phyloP scores from a whole-genome alignment of 768 basidiomycete species.

The Mycena latifolia region DNA sequence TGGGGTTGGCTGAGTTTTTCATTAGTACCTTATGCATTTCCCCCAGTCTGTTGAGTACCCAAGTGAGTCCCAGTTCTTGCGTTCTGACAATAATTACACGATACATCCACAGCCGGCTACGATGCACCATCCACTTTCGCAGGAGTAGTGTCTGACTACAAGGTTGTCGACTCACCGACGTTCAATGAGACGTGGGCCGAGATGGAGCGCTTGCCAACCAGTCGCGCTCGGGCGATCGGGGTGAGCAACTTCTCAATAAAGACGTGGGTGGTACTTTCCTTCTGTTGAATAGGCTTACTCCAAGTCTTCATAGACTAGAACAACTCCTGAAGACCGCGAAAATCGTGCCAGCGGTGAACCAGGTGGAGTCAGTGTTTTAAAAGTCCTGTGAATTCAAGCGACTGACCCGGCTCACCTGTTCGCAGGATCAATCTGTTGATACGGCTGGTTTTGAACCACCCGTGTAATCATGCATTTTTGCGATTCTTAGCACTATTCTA shows the following conservation, averaged over 20 bases:
- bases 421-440: no score
- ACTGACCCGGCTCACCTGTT: no score
- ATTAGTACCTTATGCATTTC: constrained; percentile 66
- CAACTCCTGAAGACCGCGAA: constrained; percentile 56
- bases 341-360: constrained; percentile 60
- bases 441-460: no score
- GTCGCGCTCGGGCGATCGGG: constrained; percentile 63
- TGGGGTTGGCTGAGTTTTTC: not conserved
- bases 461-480: no score
- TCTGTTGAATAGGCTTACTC: not conserved
- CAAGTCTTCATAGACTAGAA: constrained; percentile 45
- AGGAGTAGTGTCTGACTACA: constrained; percentile 43
- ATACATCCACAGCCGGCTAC: constrained; percentile 26
- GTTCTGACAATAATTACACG: no score
- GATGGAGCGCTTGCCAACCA: constrained; percentile 62
- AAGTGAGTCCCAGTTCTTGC: constrained; percentile 33
- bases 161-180: constrained; percentile 44
- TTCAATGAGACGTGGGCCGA: constrained; percentile 63
- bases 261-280: constrained; percentile 50
- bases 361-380: constrained; percentile 56
- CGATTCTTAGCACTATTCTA: no score
- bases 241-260: constrained; percentile 74
- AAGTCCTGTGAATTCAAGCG: no score
- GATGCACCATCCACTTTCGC: constrained; percentile 45
- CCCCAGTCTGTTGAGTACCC: constrained; percentile 53